Conservation (phyloP, 2,329 filamentous ascomycete genomes). For the Phoma sp. region DNA sequence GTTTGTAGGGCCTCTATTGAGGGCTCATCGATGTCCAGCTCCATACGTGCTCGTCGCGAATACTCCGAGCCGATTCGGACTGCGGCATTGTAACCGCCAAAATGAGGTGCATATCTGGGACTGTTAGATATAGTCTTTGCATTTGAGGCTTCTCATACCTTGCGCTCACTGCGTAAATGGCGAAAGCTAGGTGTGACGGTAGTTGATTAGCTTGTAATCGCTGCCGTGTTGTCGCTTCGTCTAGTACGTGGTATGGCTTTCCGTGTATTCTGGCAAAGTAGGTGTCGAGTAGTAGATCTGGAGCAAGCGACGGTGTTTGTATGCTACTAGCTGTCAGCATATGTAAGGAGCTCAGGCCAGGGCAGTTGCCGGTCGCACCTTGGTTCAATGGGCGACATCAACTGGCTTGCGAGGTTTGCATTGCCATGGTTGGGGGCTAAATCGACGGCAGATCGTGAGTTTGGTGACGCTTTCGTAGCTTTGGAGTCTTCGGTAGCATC, state of each 20-base stretch:
- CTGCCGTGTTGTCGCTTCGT: slow-evolving; percentile 78
- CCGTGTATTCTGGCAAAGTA: slow-evolving; percentile 83
- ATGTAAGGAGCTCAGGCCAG: slow-evolving; percentile 2
- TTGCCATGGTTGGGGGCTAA: slow-evolving; percentile 32
- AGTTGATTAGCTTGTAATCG: slow-evolving; percentile 73
- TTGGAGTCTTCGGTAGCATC: slow-evolving; percentile 33
- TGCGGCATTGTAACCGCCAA: slow-evolving; percentile 70
- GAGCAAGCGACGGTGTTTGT: slow-evolving; percentile 58
- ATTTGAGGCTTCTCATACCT: slow-evolving; percentile 41
- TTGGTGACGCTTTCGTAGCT: slow-evolving; percentile 27
- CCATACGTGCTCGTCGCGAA: slow-evolving; percentile 70
- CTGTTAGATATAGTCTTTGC: slow-evolving; percentile 46
- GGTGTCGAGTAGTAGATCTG: slow-evolving; percentile 73
- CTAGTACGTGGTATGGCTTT: slow-evolving; percentile 82
- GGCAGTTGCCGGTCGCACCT: slow-evolving; percentile 35
- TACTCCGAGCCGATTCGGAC: slow-evolving; percentile 75
- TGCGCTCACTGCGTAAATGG: slow-evolving; percentile 59
- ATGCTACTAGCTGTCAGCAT: slow-evolving; percentile 35
- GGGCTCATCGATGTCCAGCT: slow-evolving; percentile 81
- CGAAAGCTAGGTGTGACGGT: slow-evolving; percentile 58
- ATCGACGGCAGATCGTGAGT: slow-evolving; percentile 34
- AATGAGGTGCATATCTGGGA: slow-evolving; percentile 72
- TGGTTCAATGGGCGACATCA: slow-evolving; percentile 50
- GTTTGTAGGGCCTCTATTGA: slow-evolving; percentile 80
- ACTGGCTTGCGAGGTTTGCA: slow-evolving; percentile 37